Evolutionary conservation across 176 grass and related monocot species (phyloP).

Genomic region (Triticum turgidum): DNA sequence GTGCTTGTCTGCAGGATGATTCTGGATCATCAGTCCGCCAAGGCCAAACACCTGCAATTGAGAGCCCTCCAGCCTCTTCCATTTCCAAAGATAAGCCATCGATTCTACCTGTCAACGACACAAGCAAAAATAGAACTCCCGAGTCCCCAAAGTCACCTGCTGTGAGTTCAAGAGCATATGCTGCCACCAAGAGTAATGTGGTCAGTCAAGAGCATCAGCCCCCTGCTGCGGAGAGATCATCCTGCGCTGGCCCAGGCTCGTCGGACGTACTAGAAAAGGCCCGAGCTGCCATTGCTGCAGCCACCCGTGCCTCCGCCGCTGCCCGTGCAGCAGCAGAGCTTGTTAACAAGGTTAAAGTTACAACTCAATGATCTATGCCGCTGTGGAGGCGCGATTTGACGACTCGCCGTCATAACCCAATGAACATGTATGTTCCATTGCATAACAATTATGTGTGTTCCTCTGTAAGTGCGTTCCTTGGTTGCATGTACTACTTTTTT

Average conservation of each 20-base stretch:
- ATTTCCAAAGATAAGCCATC: slow-evolving; percentile 30
- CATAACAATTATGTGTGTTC: slow-evolving; percentile 4
- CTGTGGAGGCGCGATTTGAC: background rate
- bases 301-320: slow-evolving; percentile 67
- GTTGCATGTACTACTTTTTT: background rate
- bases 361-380: slow-evolving; percentile 8
- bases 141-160: slow-evolving; percentile 34
- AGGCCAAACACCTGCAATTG: slow-evolving; percentile 19
- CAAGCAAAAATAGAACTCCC: slow-evolving; percentile 32
- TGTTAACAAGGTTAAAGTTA: slow-evolving; percentile 73
- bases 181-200: slow-evolving; percentile 7
- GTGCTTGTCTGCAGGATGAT: slow-evolving; percentile 50
- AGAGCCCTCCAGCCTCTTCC: slow-evolving; percentile 34
- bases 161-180: slow-evolving; percentile 22
- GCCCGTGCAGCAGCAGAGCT: slow-evolving; percentile 78
- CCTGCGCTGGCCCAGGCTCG: slow-evolving; percentile 30
- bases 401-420: background rate
- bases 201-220: slow-evolving; percentile 15
- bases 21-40: slow-evolving; percentile 47
- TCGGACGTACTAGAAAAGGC: slow-evolving; percentile 77
- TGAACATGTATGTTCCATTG: slow-evolving; percentile 2
- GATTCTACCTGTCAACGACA: slow-evolving; percentile 15
- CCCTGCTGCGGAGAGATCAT: slow-evolving; percentile 36
- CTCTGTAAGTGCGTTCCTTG: background rate
- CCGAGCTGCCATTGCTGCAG: slow-evolving; percentile 65